These are phyloP conservation scores for Colletotrichum endophyticum DNA, from an alignment of 2,329 filamentous ascomycete species.

Conservation along the genomic window DNA sequence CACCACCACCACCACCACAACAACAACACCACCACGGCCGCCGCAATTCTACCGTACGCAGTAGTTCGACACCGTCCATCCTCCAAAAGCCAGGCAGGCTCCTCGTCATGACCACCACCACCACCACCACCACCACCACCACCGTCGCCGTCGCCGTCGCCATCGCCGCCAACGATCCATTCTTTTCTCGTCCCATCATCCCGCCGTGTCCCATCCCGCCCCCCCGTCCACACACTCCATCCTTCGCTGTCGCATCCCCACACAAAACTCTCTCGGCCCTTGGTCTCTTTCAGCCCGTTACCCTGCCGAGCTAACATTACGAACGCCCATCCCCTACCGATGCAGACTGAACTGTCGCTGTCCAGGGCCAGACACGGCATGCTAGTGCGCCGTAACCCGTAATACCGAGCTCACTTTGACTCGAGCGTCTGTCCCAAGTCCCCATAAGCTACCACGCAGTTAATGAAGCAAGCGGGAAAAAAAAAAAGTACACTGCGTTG, in stretches of 20 bases:
- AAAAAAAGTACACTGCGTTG: background rate
- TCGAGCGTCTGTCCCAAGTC: background rate
- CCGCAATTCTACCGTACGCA: background rate
- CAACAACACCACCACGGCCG: background rate
- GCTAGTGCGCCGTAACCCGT: background rate
- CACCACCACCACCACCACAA: background rate
- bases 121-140: background rate
- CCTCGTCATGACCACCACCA: background rate
- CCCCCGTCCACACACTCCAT: background rate
- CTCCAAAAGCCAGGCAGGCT: background rate
- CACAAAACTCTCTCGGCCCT: slow-evolving; percentile 8
- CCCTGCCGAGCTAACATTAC: background rate
- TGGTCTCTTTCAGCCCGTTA: background rate
- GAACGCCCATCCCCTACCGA: background rate
- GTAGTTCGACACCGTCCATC: background rate
- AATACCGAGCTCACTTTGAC: background rate
- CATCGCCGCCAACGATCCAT: background rate
- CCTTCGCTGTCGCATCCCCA: slow-evolving; percentile 2
- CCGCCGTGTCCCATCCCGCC: background rate
- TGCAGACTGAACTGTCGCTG: background rate
- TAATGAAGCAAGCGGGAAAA: background rate
- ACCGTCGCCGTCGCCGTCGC: background rate
- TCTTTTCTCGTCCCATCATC: background rate
- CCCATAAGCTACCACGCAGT: background rate
- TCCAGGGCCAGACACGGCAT: background rate